These are phyloP conservation scores for Ganoderma meredithae DNA, from an alignment of 1,284 basidiomycete genomes.

Conservation along the genomic window DNA sequence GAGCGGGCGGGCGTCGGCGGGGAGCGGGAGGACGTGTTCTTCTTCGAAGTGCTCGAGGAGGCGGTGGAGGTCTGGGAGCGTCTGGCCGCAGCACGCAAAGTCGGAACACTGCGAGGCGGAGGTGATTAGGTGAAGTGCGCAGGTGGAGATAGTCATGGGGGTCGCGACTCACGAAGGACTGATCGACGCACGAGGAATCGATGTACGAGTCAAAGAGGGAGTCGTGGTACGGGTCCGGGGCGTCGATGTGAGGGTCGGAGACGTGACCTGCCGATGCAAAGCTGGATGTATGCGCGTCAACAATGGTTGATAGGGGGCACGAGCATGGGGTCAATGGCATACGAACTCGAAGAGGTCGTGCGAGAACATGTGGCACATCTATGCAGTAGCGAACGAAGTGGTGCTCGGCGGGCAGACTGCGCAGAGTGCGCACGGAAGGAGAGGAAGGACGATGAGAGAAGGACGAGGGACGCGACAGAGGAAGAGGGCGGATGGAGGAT, in stretches of 20 bases:
- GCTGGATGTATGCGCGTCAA: slow-evolving; percentile 12
- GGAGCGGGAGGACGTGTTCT: slow-evolving; percentile 56
- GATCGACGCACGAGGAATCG: slow-evolving; percentile 23
- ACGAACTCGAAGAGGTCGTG: slow-evolving; percentile 19
- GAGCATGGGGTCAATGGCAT: background rate
- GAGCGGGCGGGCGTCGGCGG: slow-evolving; percentile 40
- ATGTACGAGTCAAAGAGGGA: slow-evolving; percentile 28
- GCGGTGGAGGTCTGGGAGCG: slow-evolving; percentile 69
- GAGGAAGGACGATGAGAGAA: slow-evolving; percentile 5
- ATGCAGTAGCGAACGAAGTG: slow-evolving; percentile 9
- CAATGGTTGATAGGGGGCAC: background rate
- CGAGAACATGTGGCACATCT: slow-evolving; percentile 17
- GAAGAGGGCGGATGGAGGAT: background rate
- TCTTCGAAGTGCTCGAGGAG: slow-evolving; percentile 75
- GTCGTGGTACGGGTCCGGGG: slow-evolving; percentile 11
- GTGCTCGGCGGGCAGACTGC: slow-evolving; percentile 3
- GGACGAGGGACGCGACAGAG: background rate
- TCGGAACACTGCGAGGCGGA: slow-evolving; percentile 56
- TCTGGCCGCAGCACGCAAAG: slow-evolving; percentile 70
- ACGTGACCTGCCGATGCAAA: slow-evolving; percentile 9
- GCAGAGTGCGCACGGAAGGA: slow-evolving; percentile 10
- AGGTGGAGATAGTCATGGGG: background rate
- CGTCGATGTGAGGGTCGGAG: slow-evolving; percentile 6
- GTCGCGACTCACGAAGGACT: slow-evolving; percentile 25
- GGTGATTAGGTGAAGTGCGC: background rate